phyloP scores from a whole-genome alignment of 2,329 filamentous ascomycete genomes.

The Beauveria caledonica region DNA sequence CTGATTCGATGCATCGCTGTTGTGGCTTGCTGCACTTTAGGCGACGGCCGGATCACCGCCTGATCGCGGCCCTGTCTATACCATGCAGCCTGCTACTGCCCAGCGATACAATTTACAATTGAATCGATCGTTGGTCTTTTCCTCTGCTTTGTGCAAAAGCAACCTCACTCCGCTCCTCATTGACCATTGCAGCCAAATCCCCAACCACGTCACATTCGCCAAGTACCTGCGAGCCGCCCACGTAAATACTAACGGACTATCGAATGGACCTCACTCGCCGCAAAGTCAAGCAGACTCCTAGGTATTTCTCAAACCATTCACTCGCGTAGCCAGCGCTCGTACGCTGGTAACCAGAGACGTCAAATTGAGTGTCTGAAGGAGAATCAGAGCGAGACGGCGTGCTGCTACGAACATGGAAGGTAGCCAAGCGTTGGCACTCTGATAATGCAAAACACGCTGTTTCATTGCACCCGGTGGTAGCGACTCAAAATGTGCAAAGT shows the following conservation, averaged over 20 bases:
- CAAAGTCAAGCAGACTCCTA: too few relatives aligned
- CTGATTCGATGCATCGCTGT: conserved; percentile 5
- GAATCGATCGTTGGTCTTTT: neutral
- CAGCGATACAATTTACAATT: neutral
- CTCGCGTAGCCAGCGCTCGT: too few relatives aligned
- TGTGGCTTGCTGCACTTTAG: conserved; percentile 2
- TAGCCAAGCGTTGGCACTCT: too few relatives aligned
- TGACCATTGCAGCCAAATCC: neutral
- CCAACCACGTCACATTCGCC: neutral
- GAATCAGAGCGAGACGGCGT: too few relatives aligned
- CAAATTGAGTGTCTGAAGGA: too few relatives aligned
- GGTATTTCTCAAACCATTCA: too few relatives aligned
- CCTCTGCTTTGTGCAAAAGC: neutral
- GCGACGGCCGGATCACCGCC: neutral
- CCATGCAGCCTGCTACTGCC: neutral
- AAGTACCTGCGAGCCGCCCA: neutral
- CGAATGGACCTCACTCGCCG: too few relatives aligned
- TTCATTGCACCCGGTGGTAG: too few relatives aligned
- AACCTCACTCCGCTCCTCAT: neutral
- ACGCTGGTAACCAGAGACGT: too few relatives aligned
- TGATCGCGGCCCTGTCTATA: neutral
- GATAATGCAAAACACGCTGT: too few relatives aligned
- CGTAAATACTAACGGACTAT: neutral
- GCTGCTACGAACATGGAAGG: too few relatives aligned
- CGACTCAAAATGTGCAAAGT: too few relatives aligned